Conservation (phyloP, 257 asterid species). For the Cinchona pubescens region DNA sequence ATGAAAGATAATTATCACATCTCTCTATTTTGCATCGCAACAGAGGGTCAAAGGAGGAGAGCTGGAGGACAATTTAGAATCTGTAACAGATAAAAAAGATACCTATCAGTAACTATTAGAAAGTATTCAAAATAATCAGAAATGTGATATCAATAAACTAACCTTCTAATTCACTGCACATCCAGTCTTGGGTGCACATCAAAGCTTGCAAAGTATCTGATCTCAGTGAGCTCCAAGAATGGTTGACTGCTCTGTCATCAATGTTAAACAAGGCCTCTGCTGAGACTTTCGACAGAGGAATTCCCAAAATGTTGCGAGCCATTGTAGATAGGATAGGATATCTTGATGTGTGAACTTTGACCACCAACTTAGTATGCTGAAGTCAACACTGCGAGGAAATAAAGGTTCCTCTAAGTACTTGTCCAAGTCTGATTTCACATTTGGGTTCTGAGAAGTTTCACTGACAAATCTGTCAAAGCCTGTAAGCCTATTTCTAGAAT, state of each 20-base stretch:
- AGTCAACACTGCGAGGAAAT: conserved; percentile 71
- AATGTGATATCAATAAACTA: conserved; percentile 11
- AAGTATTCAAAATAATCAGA: conserved; percentile 3
- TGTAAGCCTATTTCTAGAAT: conserved; percentile 51
- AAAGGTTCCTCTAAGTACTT: conserved; percentile 85
- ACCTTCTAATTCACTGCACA: conserved; percentile 63
- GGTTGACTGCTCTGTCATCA: conserved; percentile 52
- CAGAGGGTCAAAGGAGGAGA: conserved; percentile 31
- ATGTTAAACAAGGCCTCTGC: conserved; percentile 49
- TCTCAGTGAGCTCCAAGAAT: conserved; percentile 54
- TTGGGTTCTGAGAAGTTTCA: conserved; percentile 58
- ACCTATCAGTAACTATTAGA: conserved; percentile 21
- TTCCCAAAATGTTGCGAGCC: conserved; percentile 87
- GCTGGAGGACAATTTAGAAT: conserved; percentile 25
- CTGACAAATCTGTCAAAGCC: conserved; percentile 72
- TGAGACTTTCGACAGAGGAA: conserved; percentile 70
- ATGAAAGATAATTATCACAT: neutral
- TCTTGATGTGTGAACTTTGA: conserved; percentile 84
- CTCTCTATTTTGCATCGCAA: conserved; percentile 35
- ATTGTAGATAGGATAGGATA: conserved; percentile 84
- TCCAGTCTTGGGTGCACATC: conserved; percentile 90
- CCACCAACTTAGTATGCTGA: conserved; percentile 88
- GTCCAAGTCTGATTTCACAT: conserved; percentile 74
- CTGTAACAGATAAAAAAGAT: conserved; percentile 27
- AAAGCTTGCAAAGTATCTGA: conserved; percentile 76